Evolutionary conservation across 108 stramenopile species (phyloP).

Genomic region (Pseudonitzschia delicatissima): DNA sequence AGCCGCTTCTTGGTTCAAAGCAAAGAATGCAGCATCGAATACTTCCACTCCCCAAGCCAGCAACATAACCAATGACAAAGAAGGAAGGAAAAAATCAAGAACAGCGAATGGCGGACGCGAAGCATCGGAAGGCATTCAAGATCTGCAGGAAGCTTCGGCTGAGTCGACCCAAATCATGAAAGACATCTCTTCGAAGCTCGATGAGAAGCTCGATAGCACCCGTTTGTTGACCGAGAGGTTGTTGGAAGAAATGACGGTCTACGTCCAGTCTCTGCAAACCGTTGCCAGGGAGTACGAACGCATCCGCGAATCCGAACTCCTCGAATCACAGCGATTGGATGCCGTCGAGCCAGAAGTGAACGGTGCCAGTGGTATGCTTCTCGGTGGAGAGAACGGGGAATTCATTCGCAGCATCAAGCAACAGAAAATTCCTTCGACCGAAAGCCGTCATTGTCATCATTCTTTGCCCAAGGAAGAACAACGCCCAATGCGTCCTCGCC

Average conservation of each 20-base stretch:
- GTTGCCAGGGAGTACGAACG: neutral
- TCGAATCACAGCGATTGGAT: neutral
- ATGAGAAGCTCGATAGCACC: neutral
- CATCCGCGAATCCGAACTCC: neutral
- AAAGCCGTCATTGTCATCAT: neutral
- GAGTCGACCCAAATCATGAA: too few relatives aligned
- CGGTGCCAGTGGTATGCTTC: neutral
- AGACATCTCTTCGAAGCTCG: neutral
- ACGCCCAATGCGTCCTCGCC: too few relatives aligned
- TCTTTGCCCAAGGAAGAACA: too few relatives aligned
- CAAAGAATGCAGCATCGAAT: too few relatives aligned
- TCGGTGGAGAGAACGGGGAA: neutral
- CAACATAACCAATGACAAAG: too few relatives aligned
- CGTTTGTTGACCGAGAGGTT: neutral
- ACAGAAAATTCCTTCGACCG: neutral
- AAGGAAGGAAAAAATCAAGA: neutral
- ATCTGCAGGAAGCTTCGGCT: neutral
- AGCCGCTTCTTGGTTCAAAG: too few relatives aligned
- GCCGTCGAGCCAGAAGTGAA: neutral
- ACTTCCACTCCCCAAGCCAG: too few relatives aligned
- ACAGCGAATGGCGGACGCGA: neutral
- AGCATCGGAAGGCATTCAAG: too few relatives aligned
- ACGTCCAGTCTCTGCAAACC: neutral
- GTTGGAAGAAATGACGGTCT: neutral
- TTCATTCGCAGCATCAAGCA: neutral